phyloP scores from a whole-genome alignment of 257 asterid genomes.

The Przewalskia tangutica region DNA sequence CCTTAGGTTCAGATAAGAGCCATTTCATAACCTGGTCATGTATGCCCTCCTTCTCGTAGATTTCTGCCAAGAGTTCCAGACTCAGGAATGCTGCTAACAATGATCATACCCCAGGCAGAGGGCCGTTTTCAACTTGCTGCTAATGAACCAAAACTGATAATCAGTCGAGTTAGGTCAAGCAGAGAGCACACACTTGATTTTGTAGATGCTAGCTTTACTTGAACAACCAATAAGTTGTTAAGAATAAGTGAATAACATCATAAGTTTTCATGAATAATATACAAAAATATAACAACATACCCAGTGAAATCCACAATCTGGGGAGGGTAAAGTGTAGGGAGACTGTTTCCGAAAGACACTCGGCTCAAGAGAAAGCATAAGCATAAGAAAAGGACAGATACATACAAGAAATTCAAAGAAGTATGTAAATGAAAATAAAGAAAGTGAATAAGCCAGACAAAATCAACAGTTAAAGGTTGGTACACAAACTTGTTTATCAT shows the following conservation, averaged over 20 bases:
- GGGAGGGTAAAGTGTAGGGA: too few species aligned
- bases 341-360: too few species aligned
- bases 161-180: not conserved
- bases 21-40: not conserved
- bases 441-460: not conserved
- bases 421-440: not conserved
- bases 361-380: too few species aligned
- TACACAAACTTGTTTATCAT: not conserved
- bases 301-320: too few species aligned
- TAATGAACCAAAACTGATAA: not conserved
- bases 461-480: not conserved
- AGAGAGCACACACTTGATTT: not conserved
- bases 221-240: not conserved
- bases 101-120: not conserved
- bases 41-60: not conserved
- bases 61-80: not conserved
- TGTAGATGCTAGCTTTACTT: not conserved
- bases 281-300: too few species aligned
- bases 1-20: not conserved
- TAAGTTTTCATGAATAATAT: not conserved
- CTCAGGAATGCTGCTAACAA: not conserved
- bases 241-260: not conserved
- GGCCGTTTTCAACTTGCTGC: not conserved
- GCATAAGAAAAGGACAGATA: too few species aligned
- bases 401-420: too few species aligned